Base-by-base conservation (phyloP, 306 rosid species). In the Cicer cuneatum region DNA sequence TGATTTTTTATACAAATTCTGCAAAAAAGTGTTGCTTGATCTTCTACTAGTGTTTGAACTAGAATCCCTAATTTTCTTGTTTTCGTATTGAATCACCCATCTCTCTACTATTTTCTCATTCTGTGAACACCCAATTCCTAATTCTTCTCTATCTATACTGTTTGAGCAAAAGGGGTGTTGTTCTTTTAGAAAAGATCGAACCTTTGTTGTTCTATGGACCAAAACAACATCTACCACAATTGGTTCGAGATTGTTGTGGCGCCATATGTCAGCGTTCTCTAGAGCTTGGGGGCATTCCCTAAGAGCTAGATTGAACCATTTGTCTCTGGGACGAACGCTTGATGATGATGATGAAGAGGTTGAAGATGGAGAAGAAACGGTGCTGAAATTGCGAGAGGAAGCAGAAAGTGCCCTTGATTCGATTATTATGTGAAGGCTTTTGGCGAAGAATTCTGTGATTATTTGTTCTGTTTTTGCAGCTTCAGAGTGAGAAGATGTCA, bases 231-330 rank as follows among this genome's bases (percentile, higher is more conserved):
- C 97, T 6, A 93, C 85, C 29, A 93, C 90, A 82, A 91, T 75
- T 0, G 88, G 91, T 46, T 91, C 94, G 1, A 69, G 85, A 83
- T 89, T 82, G 78, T 72, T 83, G 73, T 82, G 94, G 68, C 89
- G 92, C 87, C 89, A 91, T 61, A 88, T 81, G 76, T 87, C 97
- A 29, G 83, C 77, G 58, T 89, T 91, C 70, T 93, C 96, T 8
- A 93, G 42, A 0, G 91, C 92, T 0, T 84, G 89, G 42, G 94
- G 87, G 72, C 96, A 89, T 69, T 89, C 94, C 66, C 90, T 76
- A 1, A 91, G 84, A 0, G 98, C 94, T 59, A 93, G 75, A 86
- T 93, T 91, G 78, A 93, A 93, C 97, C 97, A 89, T 78, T 89
- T 91, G 49, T 93, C 96, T 85, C 97, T 88, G 1, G 91, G 92